Evolutionary conservation across 176 grass and related monocot genomes (phyloP), one percentile per base, ranked within the genome.

Genomic region (Dendrocalamus sinicus): DNA sequence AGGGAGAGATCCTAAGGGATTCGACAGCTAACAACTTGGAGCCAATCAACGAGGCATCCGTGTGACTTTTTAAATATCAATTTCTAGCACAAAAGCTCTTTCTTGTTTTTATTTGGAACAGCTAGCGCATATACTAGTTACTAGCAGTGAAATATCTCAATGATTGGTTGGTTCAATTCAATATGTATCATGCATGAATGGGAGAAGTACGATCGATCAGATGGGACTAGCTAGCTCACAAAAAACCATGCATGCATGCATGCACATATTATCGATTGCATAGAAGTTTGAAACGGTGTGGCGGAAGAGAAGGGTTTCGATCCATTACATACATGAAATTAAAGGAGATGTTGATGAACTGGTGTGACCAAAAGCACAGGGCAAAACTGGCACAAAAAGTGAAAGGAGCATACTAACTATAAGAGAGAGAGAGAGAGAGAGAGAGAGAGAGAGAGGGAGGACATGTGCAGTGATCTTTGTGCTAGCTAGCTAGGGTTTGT

Each of bases 361-460:
- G 67, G 17, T 70, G 67, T n/a, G 40, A 19, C 19, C 45, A 24
- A 73, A 73, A 73, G 70, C 45, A 30, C 20, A 7, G 40, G 45
- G 6, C 70, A 73, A 51, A 73, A 70, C 70, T 73, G 70, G n/a
- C 45, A 28, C 44, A 45, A 70, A 73, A 73, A 73, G 43, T 22
- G 70, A 72, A 72, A 72, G 44, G 43, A 72, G 70, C 70, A 24
- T 57, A 22, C 15, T 53, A 53, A 15, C 15, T 17, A 53, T 17
- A 53, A 57, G 54, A 20, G 9, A 57, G 19, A 17, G 15, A 43
- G 39, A 3, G 37, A 2, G 66, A 32, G 32, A 32, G 32, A 32
- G 32, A 32, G 32, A 32, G 32, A 32, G 32, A 32, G 32, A 32
- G 32, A 32, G 32, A 41, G 40, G 10, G 15, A 44, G 43, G 43